A percentile compares a stretch with the other conserved stretches of the same genome.
phyloP scores from a whole-genome alignment of 2,329 filamentous ascomycete species.

The Penicillium sp. region DNA sequence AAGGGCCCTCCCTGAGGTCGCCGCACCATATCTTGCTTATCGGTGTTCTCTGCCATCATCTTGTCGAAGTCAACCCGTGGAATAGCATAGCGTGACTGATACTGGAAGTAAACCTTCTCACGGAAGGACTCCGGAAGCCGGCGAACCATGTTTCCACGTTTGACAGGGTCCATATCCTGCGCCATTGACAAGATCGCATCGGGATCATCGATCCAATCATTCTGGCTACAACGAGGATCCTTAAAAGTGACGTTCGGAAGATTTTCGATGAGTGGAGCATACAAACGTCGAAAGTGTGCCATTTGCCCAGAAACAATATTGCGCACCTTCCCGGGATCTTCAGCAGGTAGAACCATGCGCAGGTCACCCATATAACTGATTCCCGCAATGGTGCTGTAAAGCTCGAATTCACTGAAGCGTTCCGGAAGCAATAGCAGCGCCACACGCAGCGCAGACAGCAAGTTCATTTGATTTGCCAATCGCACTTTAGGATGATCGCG shows the following conservation, averaged over 20 bases:
- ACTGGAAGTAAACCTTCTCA: slow-evolving; percentile 89
- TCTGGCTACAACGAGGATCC: slow-evolving; percentile 62
- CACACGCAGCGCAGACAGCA: slow-evolving; percentile 87
- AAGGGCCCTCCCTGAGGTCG: slow-evolving; percentile 80
- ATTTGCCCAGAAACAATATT: slow-evolving; percentile 96
- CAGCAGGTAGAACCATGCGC: slow-evolving; percentile 88
- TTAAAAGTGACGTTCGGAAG: slow-evolving; percentile 85
- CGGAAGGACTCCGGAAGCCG: slow-evolving; percentile 86
- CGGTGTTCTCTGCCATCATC: slow-evolving; percentile 77
- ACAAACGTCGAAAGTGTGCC: slow-evolving; percentile 86
- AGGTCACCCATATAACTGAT: slow-evolving; percentile 95
- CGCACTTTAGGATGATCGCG: slow-evolving; percentile 91
- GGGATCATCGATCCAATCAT: slow-evolving; percentile 67
- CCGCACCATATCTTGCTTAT: slow-evolving; percentile 68
- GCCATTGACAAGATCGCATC: slow-evolving; percentile 68
- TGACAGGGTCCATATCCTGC: slow-evolving; percentile 92
- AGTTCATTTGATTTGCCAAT: slow-evolving; percentile 92
- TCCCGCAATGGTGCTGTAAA: slow-evolving; percentile 89
- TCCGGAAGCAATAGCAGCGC: slow-evolving; percentile 84
- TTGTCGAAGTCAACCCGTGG: slow-evolving; percentile 80
- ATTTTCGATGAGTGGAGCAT: slow-evolving; percentile 84
- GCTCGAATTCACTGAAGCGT: slow-evolving; percentile 80
- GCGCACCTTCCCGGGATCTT: slow-evolving; percentile 87
- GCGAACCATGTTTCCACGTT: slow-evolving; percentile 94
- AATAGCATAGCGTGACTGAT: slow-evolving; percentile 87